These are phyloP conservation scores for Casuarina glauca DNA, from an alignment of 306 rosid genomes.

Conservation along the genomic window DNA sequence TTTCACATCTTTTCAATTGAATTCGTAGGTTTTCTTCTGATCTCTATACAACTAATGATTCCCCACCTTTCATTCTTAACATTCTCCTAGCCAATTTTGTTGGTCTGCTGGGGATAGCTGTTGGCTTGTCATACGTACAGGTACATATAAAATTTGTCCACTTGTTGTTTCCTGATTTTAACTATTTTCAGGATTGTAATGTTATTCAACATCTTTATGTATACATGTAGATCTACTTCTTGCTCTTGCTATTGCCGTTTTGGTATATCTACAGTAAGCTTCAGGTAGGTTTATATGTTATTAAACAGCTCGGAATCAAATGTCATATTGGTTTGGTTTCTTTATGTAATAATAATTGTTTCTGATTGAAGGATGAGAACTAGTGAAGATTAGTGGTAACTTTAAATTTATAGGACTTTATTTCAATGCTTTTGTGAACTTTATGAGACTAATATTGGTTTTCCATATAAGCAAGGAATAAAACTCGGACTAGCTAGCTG, in stretches of 20 bases:
- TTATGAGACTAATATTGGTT: neutral
- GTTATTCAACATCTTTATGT: too few species aligned
- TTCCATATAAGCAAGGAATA: neutral
- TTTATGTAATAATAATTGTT: neutral
- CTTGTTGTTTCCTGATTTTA: conserved; percentile 1
- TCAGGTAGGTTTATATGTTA: too few species aligned
- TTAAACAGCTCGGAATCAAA: too few species aligned
- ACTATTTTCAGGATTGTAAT: too few species aligned
- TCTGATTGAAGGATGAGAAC: neutral
- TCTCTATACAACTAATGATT: conserved; percentile 90
- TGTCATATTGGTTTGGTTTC: too few species aligned
- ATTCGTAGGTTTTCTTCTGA: conserved; percentile 88
- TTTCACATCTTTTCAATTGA: conserved; percentile 22
- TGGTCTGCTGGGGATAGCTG: conserved; percentile 9
- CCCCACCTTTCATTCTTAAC: conserved; percentile 93
- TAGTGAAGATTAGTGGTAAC: neutral
- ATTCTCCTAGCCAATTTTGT: conserved; percentile 92
- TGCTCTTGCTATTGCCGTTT: too few species aligned
- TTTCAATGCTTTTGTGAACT: neutral
- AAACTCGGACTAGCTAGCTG: neutral
- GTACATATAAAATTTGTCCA: conserved; percentile 46
- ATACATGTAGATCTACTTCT: too few species aligned
- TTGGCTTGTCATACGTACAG: too few species aligned
- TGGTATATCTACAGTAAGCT: too few species aligned
- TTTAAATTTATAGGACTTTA: neutral